Evolutionary conservation across 441 rosid genomes (phyloP).

Genomic region (Adansonia gregorii): DNA sequence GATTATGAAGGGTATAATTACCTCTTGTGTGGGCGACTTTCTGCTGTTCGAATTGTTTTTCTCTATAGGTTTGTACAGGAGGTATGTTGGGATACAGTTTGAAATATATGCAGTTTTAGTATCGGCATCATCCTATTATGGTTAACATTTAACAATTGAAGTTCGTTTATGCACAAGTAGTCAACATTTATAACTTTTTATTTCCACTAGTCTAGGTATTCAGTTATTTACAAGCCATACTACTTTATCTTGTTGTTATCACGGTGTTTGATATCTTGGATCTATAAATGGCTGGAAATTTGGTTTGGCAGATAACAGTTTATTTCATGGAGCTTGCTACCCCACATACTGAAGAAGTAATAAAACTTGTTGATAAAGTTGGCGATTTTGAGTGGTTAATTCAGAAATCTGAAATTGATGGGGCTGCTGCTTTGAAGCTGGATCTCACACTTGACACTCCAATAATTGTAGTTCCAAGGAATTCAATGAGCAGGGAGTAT

Average conservation of each 20-base stretch:
- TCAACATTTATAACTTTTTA: neutral
- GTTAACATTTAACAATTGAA: slow-evolving; percentile 4
- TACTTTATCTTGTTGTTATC: slow-evolving; percentile 4
- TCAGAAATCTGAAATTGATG: slow-evolving; percentile 96
- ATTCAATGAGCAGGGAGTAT: slow-evolving; percentile 90
- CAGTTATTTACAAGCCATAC: slow-evolving; percentile 1
- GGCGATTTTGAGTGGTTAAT: slow-evolving; percentile 98
- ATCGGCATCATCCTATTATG: neutral
- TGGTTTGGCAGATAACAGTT: slow-evolving; percentile 71
- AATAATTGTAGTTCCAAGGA: slow-evolving; percentile 83
- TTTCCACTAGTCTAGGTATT: neutral
- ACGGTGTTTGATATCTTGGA: slow-evolving; percentile 22
- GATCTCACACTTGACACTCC: slow-evolving; percentile 97
- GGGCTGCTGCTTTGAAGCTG: slow-evolving; percentile 90
- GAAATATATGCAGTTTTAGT: slow-evolving; percentile 8
- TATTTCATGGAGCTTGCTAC: slow-evolving; percentile 98
- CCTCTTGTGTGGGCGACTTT: slow-evolving; percentile 86
- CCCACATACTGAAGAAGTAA: slow-evolving; percentile 94
- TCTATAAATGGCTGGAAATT: slow-evolving; percentile 24
- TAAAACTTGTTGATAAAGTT: slow-evolving; percentile 96
- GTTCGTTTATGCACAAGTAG: slow-evolving; percentile 7
- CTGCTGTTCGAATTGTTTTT: slow-evolving; percentile 95
- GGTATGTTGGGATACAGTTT: slow-evolving; percentile 54
- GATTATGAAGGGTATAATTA: slow-evolving; percentile 98
- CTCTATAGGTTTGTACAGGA: slow-evolving; percentile 97